Evolutionary conservation across 164 flowering plant species (phyloP).

Genomic region (Piper longum): DNA sequence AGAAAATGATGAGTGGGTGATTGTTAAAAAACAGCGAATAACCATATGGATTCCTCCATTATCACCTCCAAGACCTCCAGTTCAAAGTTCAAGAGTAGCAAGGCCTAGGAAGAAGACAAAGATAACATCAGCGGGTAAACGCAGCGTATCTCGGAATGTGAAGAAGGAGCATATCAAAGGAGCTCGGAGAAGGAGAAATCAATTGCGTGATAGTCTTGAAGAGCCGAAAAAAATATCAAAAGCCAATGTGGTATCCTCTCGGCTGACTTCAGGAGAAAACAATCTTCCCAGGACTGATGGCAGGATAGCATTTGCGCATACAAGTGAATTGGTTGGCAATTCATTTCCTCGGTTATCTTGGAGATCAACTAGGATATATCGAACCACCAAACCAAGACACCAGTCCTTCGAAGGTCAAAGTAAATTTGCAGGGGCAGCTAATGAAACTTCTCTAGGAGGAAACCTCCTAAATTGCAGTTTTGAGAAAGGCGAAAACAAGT

Average conservation of each 20-base stretch:
- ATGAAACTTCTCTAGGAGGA: background rate
- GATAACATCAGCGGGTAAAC: slow-evolving; percentile 3
- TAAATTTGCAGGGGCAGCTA: background rate
- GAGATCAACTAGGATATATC: background rate
- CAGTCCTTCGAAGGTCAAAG: slow-evolving; percentile 2
- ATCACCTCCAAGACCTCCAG: slow-evolving; percentile 15
- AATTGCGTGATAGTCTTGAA: slow-evolving; percentile 9
- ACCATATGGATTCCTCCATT: slow-evolving; percentile 62
- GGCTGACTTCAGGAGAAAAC: slow-evolving; percentile 4
- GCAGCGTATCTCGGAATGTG: slow-evolving; percentile 2
- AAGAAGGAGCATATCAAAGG: slow-evolving; percentile 5
- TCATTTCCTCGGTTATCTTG: slow-evolving; percentile 1
- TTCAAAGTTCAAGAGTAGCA: slow-evolving; percentile 14
- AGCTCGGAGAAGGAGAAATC: slow-evolving; percentile 10
- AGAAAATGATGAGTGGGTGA: slow-evolving; percentile 56
- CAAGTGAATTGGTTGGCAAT: slow-evolving; percentile 6
- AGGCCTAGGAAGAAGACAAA: slow-evolving; percentile 6
- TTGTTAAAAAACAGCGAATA: slow-evolving; percentile 80
- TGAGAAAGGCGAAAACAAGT: background rate
- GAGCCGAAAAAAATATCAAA: slow-evolving; percentile 1
- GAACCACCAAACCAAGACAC: slow-evolving; percentile 2
- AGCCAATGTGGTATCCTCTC: slow-evolving; percentile 1
- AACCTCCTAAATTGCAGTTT: background rate
- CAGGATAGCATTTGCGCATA: slow-evolving; percentile 7
- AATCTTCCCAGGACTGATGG: slow-evolving; percentile 6